Base-by-base conservation (phyloP, 2,329 filamentous ascomycete genomes). In the Teratosphaeria zuluensis region DNA sequence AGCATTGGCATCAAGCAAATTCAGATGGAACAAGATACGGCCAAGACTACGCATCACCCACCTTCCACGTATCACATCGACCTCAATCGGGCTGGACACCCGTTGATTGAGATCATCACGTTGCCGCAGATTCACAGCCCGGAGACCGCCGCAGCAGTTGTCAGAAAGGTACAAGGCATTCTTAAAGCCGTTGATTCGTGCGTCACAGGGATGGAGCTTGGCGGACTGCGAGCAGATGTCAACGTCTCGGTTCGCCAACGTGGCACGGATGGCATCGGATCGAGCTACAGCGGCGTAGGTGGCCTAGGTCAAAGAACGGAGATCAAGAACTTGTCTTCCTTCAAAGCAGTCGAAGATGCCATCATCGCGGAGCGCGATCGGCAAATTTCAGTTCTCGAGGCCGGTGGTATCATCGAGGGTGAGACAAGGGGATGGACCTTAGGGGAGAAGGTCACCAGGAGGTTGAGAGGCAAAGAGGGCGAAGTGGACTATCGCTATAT, bases 401-500 rank as follows among this genome's bases (percentile, higher is more conserved):
- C 79, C 4, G 92, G 92, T 0, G 89, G 89, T 1, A 74, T 77
- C 0, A 81, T 96, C 55, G 81, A 85, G 64, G 90, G 92, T 52
- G 94, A 99, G 76, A 99, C 94, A 7, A 83, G 94, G 59, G 92
- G 94, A 5, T 99, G 92, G 91, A 88, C 90, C 0, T 81, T 96
- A 28, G 91, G 91, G 2, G 87, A 85, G 62, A 90, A 84, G 3
- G 87, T 91, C 70, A 97, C 94, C 3, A 85, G 84, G 59, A 82
- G 87, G 48, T 77, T 99, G 51, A 83, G 94, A 67, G 90, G 90
- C 30, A 99, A 99, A 73, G 94, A 97, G 73, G 94, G 94, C 54
- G 92, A 96, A 70, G 91, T 97, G 5, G 94, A 99, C 73, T 99
- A 99, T 73, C 82, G 94, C 51, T 99, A 99, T 71, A 97, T 99